A percentile compares a stretch with the other conserved stretches of the same genome.
phyloP scores from a whole-genome alignment of 345 rosid species.

The Draba incana region DNA sequence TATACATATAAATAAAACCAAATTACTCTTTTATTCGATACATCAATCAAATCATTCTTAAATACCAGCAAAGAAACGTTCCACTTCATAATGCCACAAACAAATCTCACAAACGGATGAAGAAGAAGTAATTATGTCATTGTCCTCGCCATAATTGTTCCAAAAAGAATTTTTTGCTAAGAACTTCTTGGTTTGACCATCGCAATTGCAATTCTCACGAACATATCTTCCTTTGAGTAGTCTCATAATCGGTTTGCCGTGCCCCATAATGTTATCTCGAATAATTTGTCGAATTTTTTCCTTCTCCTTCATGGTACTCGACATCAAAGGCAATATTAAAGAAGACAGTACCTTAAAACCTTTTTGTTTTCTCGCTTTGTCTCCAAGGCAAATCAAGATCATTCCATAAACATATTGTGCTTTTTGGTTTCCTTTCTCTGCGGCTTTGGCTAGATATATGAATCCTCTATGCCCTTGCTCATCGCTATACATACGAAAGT shows the following conservation, averaged over 20 bases:
- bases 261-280: neutral
- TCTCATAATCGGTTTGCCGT: neutral
- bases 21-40: neutral
- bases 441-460: neutral
- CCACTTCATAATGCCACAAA: too few species aligned
- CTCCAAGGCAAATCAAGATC: neutral
- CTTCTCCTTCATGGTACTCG: neutral
- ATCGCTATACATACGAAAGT: too few species aligned
- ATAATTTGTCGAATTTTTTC: neutral
- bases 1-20: conserved; percentile 1
- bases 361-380: too few species aligned
- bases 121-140: neutral
- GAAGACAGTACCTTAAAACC: too few species aligned
- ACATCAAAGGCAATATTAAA: neutral
- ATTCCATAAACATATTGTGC: conserved; percentile 21
- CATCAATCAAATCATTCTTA: neutral
- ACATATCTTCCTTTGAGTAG: conserved; percentile 1
- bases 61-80: too few species aligned
- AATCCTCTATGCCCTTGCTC: neutral
- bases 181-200: conserved; percentile 19
- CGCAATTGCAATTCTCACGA: conserved; percentile 20
- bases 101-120: too few species aligned
- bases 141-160: neutral
- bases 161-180: neutral
- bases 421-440: conserved; percentile 1